phyloP scores from a whole-genome alignment of 2,329 filamentous ascomycete species.

The Cadophora gregata region DNA sequence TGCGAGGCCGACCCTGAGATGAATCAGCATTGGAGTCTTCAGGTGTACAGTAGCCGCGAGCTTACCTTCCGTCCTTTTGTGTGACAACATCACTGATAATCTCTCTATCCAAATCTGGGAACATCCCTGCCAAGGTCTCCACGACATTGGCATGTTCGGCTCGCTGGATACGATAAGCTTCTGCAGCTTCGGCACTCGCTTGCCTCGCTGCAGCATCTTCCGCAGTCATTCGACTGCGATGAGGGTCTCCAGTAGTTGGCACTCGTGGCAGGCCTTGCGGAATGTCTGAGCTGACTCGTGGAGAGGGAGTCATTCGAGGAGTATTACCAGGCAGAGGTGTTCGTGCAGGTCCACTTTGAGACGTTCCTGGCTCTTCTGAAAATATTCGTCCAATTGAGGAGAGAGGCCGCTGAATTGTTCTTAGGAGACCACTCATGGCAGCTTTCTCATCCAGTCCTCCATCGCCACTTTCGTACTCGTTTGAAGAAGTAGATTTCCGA shows the following conservation, averaged over 20 bases:
- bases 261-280: constrained; percentile 35
- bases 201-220: constrained; percentile 90
- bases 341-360: constrained; percentile 46
- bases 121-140: constrained; percentile 95
- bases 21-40: constrained; percentile 31
- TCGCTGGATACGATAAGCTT: constrained; percentile 81
- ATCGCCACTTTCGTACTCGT: constrained; percentile 57
- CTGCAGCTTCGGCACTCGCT: constrained; percentile 86
- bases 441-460: constrained; percentile 70
- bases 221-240: constrained; percentile 59
- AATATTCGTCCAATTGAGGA: constrained; percentile 95
- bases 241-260: constrained; percentile 29
- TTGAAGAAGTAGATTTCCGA: constrained; percentile 59
- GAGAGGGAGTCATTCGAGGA: constrained; percentile 41
- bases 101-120: constrained; percentile 91
- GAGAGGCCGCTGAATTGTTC: constrained; percentile 89
- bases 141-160: constrained; percentile 91
- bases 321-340: constrained; percentile 55
- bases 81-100: constrained; percentile 97
- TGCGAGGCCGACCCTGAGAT: constrained; percentile 75
- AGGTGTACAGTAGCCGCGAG: constrained; percentile 4
- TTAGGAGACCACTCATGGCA: constrained; percentile 82
- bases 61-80: constrained; percentile 91
- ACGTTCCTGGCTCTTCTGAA: constrained; percentile 64
- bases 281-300: constrained; percentile 38